These are phyloP conservation scores for Tolypocladium album DNA, from an alignment of 2,329 filamentous ascomycete species.

Conservation along the genomic window DNA sequence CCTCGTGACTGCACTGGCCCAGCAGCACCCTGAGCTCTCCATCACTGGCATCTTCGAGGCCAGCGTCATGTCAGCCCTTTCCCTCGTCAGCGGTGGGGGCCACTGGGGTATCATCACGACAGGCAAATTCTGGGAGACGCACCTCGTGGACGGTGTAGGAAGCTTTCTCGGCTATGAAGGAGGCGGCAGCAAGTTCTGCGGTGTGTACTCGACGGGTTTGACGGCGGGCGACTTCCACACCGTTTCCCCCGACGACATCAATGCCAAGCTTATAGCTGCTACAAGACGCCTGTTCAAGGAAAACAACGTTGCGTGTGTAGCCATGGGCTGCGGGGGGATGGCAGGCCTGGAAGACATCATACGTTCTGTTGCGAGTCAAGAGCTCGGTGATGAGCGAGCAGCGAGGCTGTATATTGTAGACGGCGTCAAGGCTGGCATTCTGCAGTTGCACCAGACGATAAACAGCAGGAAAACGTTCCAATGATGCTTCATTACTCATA, in stretches of 20 bases:
- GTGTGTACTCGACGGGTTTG: constrained; percentile 73
- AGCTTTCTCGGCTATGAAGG: constrained; percentile 46
- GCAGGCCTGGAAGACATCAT: constrained; percentile 73
- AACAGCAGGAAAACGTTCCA: constrained; percentile 29
- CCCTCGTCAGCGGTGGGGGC: constrained; percentile 28
- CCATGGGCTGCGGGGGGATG: constrained; percentile 89
- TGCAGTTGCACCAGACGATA: constrained; percentile 47
- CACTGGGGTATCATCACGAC: constrained; percentile 85
- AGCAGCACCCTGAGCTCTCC: constrained; percentile 3
- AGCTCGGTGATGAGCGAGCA: constrained; percentile 14
- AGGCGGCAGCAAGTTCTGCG: constrained; percentile 50
- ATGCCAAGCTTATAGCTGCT: constrained; percentile 55
- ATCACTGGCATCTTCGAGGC: constrained; percentile 75
- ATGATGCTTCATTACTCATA: not conserved
- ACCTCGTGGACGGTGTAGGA: constrained; percentile 56
- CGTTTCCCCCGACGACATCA: constrained; percentile 53
- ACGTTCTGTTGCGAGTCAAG: constrained; percentile 53
- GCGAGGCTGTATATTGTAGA: constrained; percentile 53
- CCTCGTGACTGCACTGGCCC: constrained; percentile 51
- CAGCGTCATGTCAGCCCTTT: constrained; percentile 55
- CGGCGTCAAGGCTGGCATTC: constrained; percentile 61
- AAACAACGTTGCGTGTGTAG: constrained; percentile 53
- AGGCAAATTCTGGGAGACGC: constrained; percentile 69
- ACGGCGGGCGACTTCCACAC: constrained; percentile 71
- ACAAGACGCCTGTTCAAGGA: constrained; percentile 52